Evolutionary conservation across 2,329 filamentous ascomycete genomes (phyloP), one percentile per base, ranked within the genome.

Genomic region (Akanthomyces uredinophilus): DNA sequence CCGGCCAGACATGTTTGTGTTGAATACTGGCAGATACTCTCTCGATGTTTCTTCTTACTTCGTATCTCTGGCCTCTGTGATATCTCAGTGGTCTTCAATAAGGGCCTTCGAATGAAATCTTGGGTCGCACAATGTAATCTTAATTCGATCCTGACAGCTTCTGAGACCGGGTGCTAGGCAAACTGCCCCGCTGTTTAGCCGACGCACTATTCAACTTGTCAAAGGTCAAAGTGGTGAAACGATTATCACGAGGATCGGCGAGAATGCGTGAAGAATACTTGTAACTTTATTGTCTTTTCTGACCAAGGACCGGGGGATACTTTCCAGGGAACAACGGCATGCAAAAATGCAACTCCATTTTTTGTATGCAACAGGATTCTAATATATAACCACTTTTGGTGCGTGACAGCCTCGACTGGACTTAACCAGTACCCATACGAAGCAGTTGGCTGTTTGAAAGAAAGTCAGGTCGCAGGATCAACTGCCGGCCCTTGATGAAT

Each of bases 1-100:
- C 16, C 83, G 81, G 49, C 78, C 79, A 0, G 81, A 74, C 82
- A 84, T 85, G 49, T 43, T 65, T 32, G 14, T 8, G 29, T 16
- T 49, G n/a, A 22, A 11, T 53, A 13, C 51, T 7, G 14, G 14
- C 35, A 4, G 35, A 35, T 24, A 4, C 14, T 32, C 4, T 11
- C 52, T 22, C 6, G 13, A 2, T 43, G 22, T n/a, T 43, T 29
- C 10, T 54, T 16, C 2, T 22, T 43, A 2, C 7, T 50, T 7
- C 10, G 8, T 20, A 20, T 29, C 5, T 35, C 18, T 13, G 49
- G 22, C 22, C 39, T 41, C 10, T 39, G 32, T 11, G 32, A 8
- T 35, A 11, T 43, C 24, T 24, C 16, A 7, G 16, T 18, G 16
- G 24, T 43, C 7, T 43, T 29, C 24, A 14, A n/a, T 27, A 20